Conservation (phyloP, 495 filamentous ascomycete species). For the Penicillium soppii region DNA sequence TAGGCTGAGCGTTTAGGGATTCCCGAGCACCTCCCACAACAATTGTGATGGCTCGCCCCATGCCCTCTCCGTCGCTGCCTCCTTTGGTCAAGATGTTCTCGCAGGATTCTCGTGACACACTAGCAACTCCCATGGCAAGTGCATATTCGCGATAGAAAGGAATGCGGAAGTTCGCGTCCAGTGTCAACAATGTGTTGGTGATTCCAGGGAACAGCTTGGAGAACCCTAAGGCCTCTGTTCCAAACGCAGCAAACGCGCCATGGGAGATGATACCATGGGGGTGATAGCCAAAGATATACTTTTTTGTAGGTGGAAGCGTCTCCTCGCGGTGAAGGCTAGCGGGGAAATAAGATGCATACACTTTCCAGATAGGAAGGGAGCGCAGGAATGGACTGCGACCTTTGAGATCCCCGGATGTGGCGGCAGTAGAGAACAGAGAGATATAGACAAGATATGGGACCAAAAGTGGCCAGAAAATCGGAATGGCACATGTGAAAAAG, state of each 20-base stretch:
- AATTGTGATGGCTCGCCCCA: slow-evolving; percentile 94
- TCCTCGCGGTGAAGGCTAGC: slow-evolving; percentile 81
- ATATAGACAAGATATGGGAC: slow-evolving; percentile 87
- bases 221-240: slow-evolving; percentile 88
- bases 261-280: slow-evolving; percentile 97
- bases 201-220: slow-evolving; percentile 91
- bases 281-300: slow-evolving; percentile 98
- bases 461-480: slow-evolving; percentile 86
- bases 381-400: slow-evolving; percentile 73
- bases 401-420: slow-evolving; percentile 69
- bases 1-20: slow-evolving; percentile 81
- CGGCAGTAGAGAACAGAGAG: slow-evolving; percentile 72
- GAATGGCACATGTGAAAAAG: slow-evolving; percentile 88
- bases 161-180: slow-evolving; percentile 89
- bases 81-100: slow-evolving; percentile 79
- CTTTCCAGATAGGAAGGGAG: slow-evolving; percentile 74
- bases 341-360: slow-evolving; percentile 93
- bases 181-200: slow-evolving; percentile 83
- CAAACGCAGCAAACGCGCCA: slow-evolving; percentile 90
- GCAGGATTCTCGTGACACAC: slow-evolving; percentile 87
- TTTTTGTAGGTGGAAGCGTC: slow-evolving; percentile 71
- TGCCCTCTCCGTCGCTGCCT: slow-evolving; percentile 77
- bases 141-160: slow-evolving; percentile 93
- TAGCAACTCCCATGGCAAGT: slow-evolving; percentile 79
- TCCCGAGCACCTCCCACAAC: slow-evolving; percentile 92